Conservation (phyloP, 176 grass and related monocot genomes). For the Avena insularis region DNA sequence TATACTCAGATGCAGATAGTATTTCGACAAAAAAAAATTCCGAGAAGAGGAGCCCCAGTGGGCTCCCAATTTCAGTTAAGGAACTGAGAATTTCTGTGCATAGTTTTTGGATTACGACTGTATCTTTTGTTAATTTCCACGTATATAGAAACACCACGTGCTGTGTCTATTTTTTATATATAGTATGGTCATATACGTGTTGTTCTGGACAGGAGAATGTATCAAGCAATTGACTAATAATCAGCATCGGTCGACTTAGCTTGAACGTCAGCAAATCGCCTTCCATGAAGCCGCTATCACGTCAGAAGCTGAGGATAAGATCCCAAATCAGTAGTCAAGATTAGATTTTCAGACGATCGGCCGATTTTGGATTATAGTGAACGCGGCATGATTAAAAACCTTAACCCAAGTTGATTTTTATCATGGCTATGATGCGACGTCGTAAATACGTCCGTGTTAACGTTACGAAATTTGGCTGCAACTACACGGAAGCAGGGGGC, state of each 20-base stretch:
- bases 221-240: slow-evolving; percentile 35
- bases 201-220: background rate
- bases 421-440: background rate
- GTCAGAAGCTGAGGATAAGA: slow-evolving; percentile 25
- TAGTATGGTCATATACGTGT: background rate
- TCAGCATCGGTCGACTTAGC: background rate
- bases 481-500: background rate
- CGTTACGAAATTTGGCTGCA: background rate
- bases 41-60: too few species aligned
- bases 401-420: background rate
- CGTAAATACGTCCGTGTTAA: background rate
- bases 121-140: too few species aligned
- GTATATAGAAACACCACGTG: too few species aligned
- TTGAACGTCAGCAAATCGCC: slow-evolving; percentile 33
- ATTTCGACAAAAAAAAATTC: too few species aligned
- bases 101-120: too few species aligned
- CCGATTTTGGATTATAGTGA: background rate
- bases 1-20: too few species aligned
- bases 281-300: slow-evolving; percentile 40
- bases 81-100: too few species aligned
- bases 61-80: too few species aligned
- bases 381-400: background rate
- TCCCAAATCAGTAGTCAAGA: slow-evolving; percentile 27
- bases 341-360: background rate
- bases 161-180: background rate